phyloP scores from a whole-genome alignment of 139 green algal genomes.

The Chlorella vulgaris region DNA sequence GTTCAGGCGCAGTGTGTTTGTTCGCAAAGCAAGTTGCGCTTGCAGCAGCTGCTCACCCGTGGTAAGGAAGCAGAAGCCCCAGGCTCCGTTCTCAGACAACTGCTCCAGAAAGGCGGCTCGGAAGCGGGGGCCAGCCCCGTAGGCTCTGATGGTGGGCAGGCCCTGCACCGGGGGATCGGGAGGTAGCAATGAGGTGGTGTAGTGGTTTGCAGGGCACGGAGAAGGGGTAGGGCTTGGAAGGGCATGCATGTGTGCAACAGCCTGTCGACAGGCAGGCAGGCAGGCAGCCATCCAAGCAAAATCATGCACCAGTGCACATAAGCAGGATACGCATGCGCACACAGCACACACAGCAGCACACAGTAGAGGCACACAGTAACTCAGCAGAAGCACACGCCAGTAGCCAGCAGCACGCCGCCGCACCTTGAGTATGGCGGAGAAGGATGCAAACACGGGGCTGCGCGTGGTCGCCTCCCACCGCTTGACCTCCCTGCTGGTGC shows the following conservation, averaged over 20 bases:
- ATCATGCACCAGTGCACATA: too few relatives aligned
- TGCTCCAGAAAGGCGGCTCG: constrained; percentile 55
- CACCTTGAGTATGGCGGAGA: constrained; percentile 77
- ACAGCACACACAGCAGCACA: background rate
- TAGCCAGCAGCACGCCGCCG: background rate
- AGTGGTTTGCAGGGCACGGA: background rate
- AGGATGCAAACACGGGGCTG: constrained; percentile 87
- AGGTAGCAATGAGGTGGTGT: background rate
- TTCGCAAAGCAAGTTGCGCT: background rate
- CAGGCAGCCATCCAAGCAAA: too few relatives aligned
- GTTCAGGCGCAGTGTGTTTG: background rate
- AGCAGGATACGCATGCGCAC: too few relatives aligned
- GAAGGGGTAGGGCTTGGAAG: background rate
- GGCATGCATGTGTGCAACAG: background rate
- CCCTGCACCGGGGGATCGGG: constrained; percentile 55
- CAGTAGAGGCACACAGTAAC: background rate
- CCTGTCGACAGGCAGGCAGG: background rate
- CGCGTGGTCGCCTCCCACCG: constrained; percentile 85
- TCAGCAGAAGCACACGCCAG: background rate
- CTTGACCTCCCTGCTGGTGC: constrained; percentile 88
- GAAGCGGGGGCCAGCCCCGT: constrained; percentile 64
- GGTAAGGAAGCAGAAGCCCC: constrained; percentile 67
- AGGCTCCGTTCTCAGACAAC: constrained; percentile 67
- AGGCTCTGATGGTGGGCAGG: constrained; percentile 93
- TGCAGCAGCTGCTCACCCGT: constrained; percentile 1